These are phyloP conservation scores for Monilinia fructigena DNA, from an alignment of 2,329 filamentous ascomycete species.

Conservation along the genomic window DNA sequence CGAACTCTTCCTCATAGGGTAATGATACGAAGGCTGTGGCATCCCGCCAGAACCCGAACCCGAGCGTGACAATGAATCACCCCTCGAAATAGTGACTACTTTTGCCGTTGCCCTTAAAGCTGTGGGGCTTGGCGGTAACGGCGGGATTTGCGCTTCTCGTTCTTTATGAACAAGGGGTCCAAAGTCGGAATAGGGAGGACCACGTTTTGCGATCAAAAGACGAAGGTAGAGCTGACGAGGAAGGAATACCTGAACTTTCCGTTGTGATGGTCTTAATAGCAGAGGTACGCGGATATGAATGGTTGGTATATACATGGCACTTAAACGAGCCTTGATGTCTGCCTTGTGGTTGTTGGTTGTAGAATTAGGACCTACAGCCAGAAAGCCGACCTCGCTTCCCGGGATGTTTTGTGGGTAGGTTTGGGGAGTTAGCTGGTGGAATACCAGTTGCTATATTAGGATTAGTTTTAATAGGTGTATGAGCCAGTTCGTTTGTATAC, in stretches of 20 bases:
- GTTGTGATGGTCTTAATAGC: conserved; percentile 13
- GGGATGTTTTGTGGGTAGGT: no score
- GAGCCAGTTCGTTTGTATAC: neutral
- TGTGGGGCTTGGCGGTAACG: neutral
- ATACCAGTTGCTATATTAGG: neutral
- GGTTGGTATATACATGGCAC: neutral
- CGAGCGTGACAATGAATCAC: neutral
- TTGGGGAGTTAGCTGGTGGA: neutral
- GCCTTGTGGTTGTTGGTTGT: neutral
- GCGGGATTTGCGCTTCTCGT: neutral
- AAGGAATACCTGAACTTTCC: conserved; percentile 9
- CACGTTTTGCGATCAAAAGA: neutral
- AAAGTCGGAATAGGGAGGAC: neutral
- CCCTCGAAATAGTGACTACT: conserved; percentile 1
- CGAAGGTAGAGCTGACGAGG: conserved; percentile 8
- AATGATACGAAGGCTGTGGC: neutral
- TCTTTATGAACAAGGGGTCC: neutral
- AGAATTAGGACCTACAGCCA: neutral
- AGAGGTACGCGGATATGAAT: neutral
- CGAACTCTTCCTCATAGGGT: neutral
- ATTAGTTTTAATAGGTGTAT: neutral
- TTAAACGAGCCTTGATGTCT: neutral
- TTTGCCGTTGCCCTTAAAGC: conserved; percentile 7
- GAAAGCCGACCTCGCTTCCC: conserved; percentile 2
- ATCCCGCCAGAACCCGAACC: neutral